Base-by-base conservation (phyloP, 371 early-diverging fungal genomes). In the Zopfochytrium polystomum region DNA sequence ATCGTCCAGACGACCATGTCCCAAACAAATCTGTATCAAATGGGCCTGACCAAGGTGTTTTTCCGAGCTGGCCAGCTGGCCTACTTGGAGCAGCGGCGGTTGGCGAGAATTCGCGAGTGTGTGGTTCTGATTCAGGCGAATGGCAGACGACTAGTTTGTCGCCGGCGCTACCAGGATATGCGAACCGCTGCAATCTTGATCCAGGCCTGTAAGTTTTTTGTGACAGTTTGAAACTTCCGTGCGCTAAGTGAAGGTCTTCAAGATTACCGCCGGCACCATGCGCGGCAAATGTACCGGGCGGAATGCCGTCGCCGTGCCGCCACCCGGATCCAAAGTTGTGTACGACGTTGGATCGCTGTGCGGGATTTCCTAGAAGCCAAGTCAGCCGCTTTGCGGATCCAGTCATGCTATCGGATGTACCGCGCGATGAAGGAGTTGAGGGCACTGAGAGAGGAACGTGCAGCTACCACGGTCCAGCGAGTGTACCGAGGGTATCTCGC, bases 31-130 rank as follows among this genome's bases (percentile, higher is more conserved):
- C 87, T 91, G 70, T 99, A 87, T 72, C 98, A 96, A 77, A 76
- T 99, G 25, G 99, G 99, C 63, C 74, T 86, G 38, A 93, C 97
- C 22, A 98, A 95, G 78, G 89, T 99, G 58, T 99, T 99, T 73
- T 98, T 99, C 90, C 90, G 97, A 20, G 92, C 98, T 43, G 98
- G 98, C 55, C 91, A 72, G 82, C 80, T 96, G 48, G 97, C 97
- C 18, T 87, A 81, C 60, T 77, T 96, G 60, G 96, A 96, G 70
- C 93, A 93, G 72, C 74, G 87, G 27, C 86, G 95, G 32, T 79
- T 88, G 4, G 91, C 92, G 57, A 82, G 88, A 46, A 77, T 91
- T 69, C 87, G 87, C 35, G 77, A 79, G 35, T 89, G 87, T 34
- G 93, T 92, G 30, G 84, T 89, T 7, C 64, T 90, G 63, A 82